These are phyloP conservation scores for Trichoderma asperellum DNA, from an alignment of 2,329 filamentous ascomycete species.

Conservation along the genomic window DNA sequence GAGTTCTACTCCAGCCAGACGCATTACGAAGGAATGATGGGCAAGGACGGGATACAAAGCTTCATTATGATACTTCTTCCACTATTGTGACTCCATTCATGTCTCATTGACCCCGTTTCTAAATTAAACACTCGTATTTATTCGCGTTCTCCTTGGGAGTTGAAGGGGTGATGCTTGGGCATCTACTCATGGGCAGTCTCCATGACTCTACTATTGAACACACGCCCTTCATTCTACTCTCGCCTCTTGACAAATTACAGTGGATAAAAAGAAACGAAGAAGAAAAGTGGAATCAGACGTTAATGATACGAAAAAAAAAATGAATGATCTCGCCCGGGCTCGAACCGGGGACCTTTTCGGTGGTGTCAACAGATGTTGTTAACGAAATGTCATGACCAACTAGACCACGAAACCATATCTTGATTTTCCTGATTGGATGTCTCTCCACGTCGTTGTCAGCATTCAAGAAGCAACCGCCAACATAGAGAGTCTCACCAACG, in stretches of 20 bases:
- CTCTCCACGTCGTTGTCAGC: neutral
- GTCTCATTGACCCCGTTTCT: neutral
- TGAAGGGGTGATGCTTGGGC: neutral
- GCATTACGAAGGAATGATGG: neutral
- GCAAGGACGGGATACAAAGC: neutral
- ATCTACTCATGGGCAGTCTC: neutral
- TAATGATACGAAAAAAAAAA: neutral
- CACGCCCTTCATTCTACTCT: neutral
- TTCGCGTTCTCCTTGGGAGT: neutral
- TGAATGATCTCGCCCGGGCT: conserved; percentile 29
- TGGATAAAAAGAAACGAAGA: neutral
- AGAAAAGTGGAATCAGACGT: neutral
- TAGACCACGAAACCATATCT: conserved; percentile 29
- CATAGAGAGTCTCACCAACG: neutral
- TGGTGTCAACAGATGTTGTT: conserved; percentile 30
- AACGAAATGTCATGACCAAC: conserved; percentile 31
- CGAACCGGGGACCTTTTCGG: conserved; percentile 31
- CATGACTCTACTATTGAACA: neutral
- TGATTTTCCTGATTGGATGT: conserved; percentile 16
- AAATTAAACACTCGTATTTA: neutral
- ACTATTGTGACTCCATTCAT: neutral
- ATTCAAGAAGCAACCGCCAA: neutral
- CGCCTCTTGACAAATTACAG: neutral
- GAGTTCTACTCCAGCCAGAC: neutral
- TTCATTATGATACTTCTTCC: neutral